A percentile compares a stretch with the other conserved stretches of the same genome.
Conservation (phyloP, 495 filamentous ascomycete species). For the Tuber umbilicatum region DNA sequence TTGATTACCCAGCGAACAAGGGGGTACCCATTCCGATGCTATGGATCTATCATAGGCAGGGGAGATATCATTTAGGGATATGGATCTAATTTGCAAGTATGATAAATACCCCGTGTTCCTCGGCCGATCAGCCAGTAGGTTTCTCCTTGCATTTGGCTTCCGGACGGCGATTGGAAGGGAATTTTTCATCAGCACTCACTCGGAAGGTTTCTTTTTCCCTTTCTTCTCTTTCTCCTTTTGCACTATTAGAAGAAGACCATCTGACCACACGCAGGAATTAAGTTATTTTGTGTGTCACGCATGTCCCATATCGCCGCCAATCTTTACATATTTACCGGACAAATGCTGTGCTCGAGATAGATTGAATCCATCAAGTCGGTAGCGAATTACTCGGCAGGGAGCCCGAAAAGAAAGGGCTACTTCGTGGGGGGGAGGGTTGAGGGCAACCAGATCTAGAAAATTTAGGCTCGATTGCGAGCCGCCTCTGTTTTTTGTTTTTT, state of each 20-base stretch:
- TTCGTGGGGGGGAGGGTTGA: neutral
- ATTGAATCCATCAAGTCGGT: neutral
- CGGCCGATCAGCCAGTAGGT: neutral
- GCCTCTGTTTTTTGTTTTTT: neutral
- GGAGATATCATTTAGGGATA: neutral
- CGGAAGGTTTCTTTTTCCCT: neutral
- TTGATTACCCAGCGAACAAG: neutral
- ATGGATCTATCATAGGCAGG: neutral
- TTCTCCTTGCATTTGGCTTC: neutral
- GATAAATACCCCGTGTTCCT: neutral
- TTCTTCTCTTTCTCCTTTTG: neutral
- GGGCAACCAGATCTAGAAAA: neutral
- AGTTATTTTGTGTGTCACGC: neutral
- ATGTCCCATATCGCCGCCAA: neutral
- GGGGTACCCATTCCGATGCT: neutral
- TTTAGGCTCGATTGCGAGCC: neutral
- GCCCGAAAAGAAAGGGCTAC: neutral
- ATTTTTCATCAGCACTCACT: neutral
- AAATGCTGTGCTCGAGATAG: neutral
- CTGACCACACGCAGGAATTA: neutral
- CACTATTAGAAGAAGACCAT: neutral
- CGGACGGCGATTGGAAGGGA: neutral
- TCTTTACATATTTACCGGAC: neutral
- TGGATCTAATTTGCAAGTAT: neutral
- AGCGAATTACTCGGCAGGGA: neutral